Percentiles rank a stretch among this genome's conserved stretches.
phyloP scores from a whole-genome alignment of 495 filamentous ascomycete species.

The Penicillium arizonense region DNA sequence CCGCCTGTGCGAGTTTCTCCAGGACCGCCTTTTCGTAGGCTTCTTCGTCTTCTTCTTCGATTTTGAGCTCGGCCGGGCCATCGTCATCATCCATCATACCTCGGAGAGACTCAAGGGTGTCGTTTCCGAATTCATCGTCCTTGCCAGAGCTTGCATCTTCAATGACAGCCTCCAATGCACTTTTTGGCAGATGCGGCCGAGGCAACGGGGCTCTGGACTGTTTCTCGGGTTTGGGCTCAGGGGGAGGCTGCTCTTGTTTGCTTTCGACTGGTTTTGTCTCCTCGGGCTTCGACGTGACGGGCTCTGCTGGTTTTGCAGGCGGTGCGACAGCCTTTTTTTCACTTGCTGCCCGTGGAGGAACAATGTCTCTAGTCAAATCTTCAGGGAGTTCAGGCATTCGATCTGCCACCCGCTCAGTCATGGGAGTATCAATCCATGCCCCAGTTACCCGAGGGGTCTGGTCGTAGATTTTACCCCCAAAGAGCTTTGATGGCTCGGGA shows the following conservation, averaged over 20 bases:
- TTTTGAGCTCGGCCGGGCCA: slow-evolving; percentile 27
- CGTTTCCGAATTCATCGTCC: slow-evolving; percentile 51
- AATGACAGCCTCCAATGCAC: slow-evolving; percentile 52
- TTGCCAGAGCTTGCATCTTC: slow-evolving; percentile 49
- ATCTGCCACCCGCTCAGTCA: slow-evolving; percentile 36
- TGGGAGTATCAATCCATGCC: slow-evolving; percentile 53
- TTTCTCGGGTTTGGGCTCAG: slow-evolving; percentile 10
- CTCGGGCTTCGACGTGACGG: not conserved
- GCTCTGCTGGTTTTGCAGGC: not conserved
- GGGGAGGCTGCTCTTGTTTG: not conserved
- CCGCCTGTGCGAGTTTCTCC: slow-evolving; percentile 34
- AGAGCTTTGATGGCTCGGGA: slow-evolving; percentile 46
- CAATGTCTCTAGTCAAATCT: slow-evolving; percentile 29
- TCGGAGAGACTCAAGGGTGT: slow-evolving; percentile 62
- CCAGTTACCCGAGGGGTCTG: slow-evolving; percentile 52
- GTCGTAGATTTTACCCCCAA: slow-evolving; percentile 32
- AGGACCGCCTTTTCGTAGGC: slow-evolving; percentile 35
- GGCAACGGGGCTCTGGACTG: slow-evolving; percentile 24
- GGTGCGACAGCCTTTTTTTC: slow-evolving; percentile 1
- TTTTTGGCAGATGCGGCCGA: slow-evolving; percentile 47
- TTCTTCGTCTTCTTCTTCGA: slow-evolving; percentile 36
- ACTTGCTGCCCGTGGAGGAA: slow-evolving; percentile 11
- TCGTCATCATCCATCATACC: slow-evolving; percentile 47
- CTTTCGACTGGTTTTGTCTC: slow-evolving; percentile 8
- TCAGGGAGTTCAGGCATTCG: slow-evolving; percentile 18